Evolutionary conservation across 2,329 filamentous ascomycete species (phyloP), one percentile per base, ranked within the genome.

Genomic region (Pseudogymnoascus sp.): DNA sequence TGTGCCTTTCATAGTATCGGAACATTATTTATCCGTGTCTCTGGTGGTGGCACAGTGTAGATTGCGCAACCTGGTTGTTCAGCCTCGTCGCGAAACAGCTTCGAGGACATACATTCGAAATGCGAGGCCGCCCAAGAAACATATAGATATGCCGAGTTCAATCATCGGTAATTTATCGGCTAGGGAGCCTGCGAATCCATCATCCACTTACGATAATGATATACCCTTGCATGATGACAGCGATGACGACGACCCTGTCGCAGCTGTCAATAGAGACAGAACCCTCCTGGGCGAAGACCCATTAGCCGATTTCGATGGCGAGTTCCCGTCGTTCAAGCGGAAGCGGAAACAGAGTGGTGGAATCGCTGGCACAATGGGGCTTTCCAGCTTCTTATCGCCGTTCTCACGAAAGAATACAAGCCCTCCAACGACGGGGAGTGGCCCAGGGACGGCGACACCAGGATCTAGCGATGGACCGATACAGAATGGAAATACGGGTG

Each of bases 241-340:
- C 68, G 76, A 80, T 63, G 68, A 72, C 67, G 68, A 74, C 37
- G 71, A 74, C 63, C 71, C 70, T 53, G 67, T 69, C 65, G 66
- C 69, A 65, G 36, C 38, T 25, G 59, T 68, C 63, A 65, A 67
- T 6, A 68, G 66, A 67, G 70, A 72, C 42, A 69, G 69, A 61
- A 72, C 74, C 61, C 66, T 84, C 37, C 77, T 88, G 62, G 77
- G 76, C 46, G 79, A 84, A 59, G 85, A 88, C 71, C 84, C 85
- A 18, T 75, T 87, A 64, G 77, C 78, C 62, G 75, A 78, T 60
- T 76, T 79, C 46, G 71, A 83, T 36, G 75, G 77, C 62, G 78
- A 83, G 59, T 78, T 81, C 28, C 76, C 89, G 62, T 88, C 88
- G 36, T 91, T 91, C 77, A 91, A 90, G 78, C 86, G 88, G 71